These are phyloP conservation scores for Parasitella parasitica DNA, from an alignment of 371 early-diverging fungal species.

Conservation along the genomic window DNA sequence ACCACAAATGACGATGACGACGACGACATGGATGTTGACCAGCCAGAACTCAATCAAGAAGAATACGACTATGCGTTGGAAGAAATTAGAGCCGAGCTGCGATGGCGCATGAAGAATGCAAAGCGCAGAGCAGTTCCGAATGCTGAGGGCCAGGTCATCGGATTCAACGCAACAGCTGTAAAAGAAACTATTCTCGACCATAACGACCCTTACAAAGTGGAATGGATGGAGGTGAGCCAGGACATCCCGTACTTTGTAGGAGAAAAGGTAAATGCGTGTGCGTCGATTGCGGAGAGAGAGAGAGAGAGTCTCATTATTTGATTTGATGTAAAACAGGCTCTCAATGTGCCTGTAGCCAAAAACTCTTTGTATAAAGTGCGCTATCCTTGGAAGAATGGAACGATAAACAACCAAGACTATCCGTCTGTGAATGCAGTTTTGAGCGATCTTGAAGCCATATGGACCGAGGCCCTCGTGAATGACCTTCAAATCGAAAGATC, in stretches of 20 bases:
- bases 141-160: slow-evolving; percentile 67
- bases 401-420: slow-evolving; percentile 77
- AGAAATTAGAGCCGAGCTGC: slow-evolving; percentile 62
- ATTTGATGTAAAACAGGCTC: slow-evolving; percentile 25
- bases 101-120: slow-evolving; percentile 74
- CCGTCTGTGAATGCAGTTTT: slow-evolving; percentile 60
- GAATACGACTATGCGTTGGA: slow-evolving; percentile 34
- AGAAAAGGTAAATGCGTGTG: slow-evolving; percentile 49
- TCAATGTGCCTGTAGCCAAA: slow-evolving; percentile 38
- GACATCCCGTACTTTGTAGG: slow-evolving; percentile 58
- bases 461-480: slow-evolving; percentile 68
- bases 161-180: slow-evolving; percentile 67
- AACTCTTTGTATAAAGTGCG: slow-evolving; percentile 42
- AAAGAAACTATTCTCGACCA: slow-evolving; percentile 81
- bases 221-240: slow-evolving; percentile 67
- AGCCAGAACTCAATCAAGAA: slow-evolving; percentile 15
- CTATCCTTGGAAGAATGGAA: slow-evolving; percentile 75
- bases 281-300: too few relatives aligned
- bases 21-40: neutral
- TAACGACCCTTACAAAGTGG: slow-evolving; percentile 88
- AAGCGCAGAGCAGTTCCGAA: slow-evolving; percentile 79
- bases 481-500: slow-evolving; percentile 67
- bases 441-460: slow-evolving; percentile 78
- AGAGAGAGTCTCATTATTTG: neutral
- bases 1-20: neutral